phyloP scores from a whole-genome alignment of 2,329 filamentous ascomycete species.

The Cryphonectria naterciae region DNA sequence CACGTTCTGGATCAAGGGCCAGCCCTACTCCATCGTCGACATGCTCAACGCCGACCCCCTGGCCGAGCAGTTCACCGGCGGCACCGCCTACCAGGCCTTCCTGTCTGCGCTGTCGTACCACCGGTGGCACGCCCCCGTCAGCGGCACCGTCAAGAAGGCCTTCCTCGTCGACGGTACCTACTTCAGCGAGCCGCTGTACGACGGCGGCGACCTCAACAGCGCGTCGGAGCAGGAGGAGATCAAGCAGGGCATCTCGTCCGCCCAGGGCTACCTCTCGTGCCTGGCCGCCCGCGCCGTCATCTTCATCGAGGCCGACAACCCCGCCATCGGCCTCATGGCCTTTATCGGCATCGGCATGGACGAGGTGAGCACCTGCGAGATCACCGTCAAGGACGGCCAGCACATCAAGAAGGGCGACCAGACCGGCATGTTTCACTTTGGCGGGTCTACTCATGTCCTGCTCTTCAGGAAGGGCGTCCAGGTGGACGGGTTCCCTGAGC shows the following conservation, averaged over 20 bases:
- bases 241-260: conserved; percentile 48
- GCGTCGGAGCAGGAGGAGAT: conserved; percentile 21
- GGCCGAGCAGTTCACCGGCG: conserved; percentile 60
- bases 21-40: conserved; percentile 67
- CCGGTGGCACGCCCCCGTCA: conserved; percentile 72
- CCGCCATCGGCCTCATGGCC: conserved; percentile 68
- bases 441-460: conserved; percentile 72
- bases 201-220: conserved; percentile 44
- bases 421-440: conserved; percentile 80
- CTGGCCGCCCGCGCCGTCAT: conserved; percentile 73
- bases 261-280: conserved; percentile 68
- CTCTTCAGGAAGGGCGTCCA: conserved; percentile 64
- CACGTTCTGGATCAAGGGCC: conserved; percentile 70
- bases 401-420: conserved; percentile 71
- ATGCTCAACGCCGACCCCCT: conserved; percentile 64
- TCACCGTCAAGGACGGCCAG: conserved; percentile 69
- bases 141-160: conserved; percentile 57
- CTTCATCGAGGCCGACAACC: conserved; percentile 47
- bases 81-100: conserved; percentile 73
- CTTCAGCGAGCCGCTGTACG: conserved; percentile 61
- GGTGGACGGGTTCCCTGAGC: conserved; percentile 45
- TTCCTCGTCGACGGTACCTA: conserved; percentile 68
- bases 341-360: conserved; percentile 77
- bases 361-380: conserved; percentile 75
- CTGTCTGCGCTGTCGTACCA: conserved; percentile 71